phyloP scores from a whole-genome alignment of 2,329 filamentous ascomycete species.

The Reticulascus tulasneorum region DNA sequence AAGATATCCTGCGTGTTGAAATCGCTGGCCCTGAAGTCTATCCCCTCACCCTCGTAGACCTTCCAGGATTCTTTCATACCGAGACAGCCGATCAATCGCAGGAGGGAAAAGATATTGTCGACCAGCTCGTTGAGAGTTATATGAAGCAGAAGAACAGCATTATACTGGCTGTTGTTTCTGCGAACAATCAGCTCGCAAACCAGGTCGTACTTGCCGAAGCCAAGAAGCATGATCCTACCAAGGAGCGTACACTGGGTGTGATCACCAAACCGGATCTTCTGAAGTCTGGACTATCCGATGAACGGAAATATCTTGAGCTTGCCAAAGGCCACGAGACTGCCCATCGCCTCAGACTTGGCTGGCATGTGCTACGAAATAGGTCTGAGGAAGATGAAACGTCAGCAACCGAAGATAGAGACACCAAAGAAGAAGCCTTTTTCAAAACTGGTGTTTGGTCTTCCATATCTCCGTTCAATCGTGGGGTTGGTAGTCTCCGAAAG shows the following conservation, averaged over 20 bases:
- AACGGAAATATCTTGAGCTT: constrained; percentile 31
- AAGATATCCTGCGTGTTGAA: constrained; percentile 43
- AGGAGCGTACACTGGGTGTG: constrained; percentile 49
- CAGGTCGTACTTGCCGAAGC: constrained; percentile 47
- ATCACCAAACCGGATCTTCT: constrained; percentile 54
- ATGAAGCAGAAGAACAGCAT: constrained; percentile 56
- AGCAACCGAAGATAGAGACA: constrained; percentile 27
- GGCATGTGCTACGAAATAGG: constrained; percentile 51
- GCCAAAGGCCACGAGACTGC: constrained; percentile 25
- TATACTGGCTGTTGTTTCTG: constrained; percentile 51
- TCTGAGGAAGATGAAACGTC: constrained; percentile 18
- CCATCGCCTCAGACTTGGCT: constrained; percentile 37
- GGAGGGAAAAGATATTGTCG: constrained; percentile 25
- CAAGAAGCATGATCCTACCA: constrained; percentile 35
- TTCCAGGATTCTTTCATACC: constrained; percentile 42
- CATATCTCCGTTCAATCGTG: constrained; percentile 23
- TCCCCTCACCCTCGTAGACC: constrained; percentile 50
- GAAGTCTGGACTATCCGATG: constrained; percentile 29
- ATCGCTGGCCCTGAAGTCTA: constrained; percentile 38
- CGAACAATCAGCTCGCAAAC: constrained; percentile 44
- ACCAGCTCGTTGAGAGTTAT: constrained; percentile 43
- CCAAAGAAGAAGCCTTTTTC: constrained; percentile 28
- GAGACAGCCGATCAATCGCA: constrained; percentile 27
- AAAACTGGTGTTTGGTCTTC: constrained; percentile 20
- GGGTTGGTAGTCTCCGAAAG: constrained; percentile 26